Evolutionary conservation across 192 early-diverging fungal genomes (phyloP).

Genomic region (Phlyctochytrium planicorne): DNA sequence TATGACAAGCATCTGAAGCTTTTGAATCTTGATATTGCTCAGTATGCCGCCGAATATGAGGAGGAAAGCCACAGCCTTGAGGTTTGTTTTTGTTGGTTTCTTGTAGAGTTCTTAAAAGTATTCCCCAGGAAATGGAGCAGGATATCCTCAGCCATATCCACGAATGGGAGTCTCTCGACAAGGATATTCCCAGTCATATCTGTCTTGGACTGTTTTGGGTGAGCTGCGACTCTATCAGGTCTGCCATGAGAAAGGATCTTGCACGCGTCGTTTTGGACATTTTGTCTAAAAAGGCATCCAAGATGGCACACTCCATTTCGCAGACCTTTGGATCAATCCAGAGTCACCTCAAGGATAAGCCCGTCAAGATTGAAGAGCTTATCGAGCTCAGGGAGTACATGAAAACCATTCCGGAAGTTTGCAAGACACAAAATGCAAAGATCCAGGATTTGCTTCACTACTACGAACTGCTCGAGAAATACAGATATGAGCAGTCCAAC

Average conservation of each 20-base stretch:
- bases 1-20: conserved; percentile 55
- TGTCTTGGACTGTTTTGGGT: conserved; percentile 57
- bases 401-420: conserved; percentile 53
- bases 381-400: conserved; percentile 61
- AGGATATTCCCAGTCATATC: conserved; percentile 59
- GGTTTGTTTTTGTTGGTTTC: too few relatives aligned
- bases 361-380: conserved; percentile 60
- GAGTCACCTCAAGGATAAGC: conserved; percentile 46
- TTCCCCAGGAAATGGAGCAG: conserved; percentile 61
- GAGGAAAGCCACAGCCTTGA: conserved; percentile 50
- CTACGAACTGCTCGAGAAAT: conserved; percentile 59
- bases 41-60: conserved; percentile 53
- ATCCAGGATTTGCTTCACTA: conserved; percentile 55
- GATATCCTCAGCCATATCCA: conserved; percentile 47
- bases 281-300: conserved; percentile 35
- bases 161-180: conserved; percentile 61
- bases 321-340: conserved; percentile 49
- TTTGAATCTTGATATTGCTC: conserved; percentile 49
- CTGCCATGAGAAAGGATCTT: conserved; percentile 56
- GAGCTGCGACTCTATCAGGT: conserved; percentile 52
- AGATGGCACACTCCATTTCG: conserved; percentile 44
- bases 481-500: conserved; percentile 55
- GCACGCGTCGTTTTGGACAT: conserved; percentile 55
- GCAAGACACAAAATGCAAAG: conserved; percentile 32
- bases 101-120: too few relatives aligned